Conservation (phyloP, 768 basidiomycete genomes). For the Boletus bicolor region DNA sequence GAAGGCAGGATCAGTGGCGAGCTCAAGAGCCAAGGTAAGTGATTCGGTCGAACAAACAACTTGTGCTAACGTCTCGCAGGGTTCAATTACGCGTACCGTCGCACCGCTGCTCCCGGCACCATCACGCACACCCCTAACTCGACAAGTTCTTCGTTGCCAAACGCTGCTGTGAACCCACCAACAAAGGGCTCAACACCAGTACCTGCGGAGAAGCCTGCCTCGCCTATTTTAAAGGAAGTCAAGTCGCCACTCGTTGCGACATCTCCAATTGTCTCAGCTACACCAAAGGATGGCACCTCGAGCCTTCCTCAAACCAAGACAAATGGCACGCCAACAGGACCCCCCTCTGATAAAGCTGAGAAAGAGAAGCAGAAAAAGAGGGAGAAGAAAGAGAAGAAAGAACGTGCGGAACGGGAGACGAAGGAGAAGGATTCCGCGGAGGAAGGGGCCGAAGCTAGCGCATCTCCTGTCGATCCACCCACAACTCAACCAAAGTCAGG, state of each 20-base stretch:
- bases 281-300: constrained; percentile 37
- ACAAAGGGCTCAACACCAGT: constrained; percentile 33
- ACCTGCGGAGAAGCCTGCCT: constrained; percentile 36
- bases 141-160: constrained; percentile 48
- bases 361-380: constrained; percentile 57
- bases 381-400: constrained; percentile 60
- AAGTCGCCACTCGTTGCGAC: constrained; percentile 35
- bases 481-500: constrained; percentile 34
- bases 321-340: constrained; percentile 30
- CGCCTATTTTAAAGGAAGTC: constrained; percentile 30
- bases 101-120: constrained; percentile 55
- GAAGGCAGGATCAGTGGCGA: constrained; percentile 92
- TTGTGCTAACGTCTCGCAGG: constrained; percentile 43
- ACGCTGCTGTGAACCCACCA: constrained; percentile 34
- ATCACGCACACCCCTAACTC: constrained; percentile 59
- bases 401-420: constrained; percentile 43
- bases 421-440: constrained; percentile 38
- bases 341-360: constrained; percentile 48
- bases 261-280: constrained; percentile 31
- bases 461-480: constrained; percentile 23
- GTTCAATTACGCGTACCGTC: constrained; percentile 94
- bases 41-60: not conserved
- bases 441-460: constrained; percentile 31
- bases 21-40: constrained; percentile 84
- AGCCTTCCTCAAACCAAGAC: constrained; percentile 31